Percentiles rank a stretch among this genome's conserved stretches.
These are phyloP conservation scores for Neurospora africana DNA, from an alignment of 495 filamentous ascomycete genomes.

Conservation along the genomic window DNA sequence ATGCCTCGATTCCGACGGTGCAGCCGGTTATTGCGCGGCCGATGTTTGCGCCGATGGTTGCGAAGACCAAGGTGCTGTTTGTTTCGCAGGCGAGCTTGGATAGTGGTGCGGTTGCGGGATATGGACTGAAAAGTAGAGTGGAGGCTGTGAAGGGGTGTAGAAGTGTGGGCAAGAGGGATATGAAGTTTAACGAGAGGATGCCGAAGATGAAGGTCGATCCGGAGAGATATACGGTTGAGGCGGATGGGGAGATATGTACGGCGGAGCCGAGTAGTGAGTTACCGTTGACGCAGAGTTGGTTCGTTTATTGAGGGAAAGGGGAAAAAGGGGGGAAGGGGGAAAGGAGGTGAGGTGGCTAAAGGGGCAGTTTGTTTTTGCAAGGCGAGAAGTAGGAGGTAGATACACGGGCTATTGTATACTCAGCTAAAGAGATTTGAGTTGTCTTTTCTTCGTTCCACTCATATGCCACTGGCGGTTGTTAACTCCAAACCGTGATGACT, in stretches of 20 bases:
- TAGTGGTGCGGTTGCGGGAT: slow-evolving; percentile 51
- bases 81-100: slow-evolving; percentile 66
- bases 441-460: not conserved
- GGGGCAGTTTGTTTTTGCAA: not conserved
- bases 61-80: slow-evolving; percentile 66
- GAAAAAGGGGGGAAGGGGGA: not conserved
- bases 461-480: not conserved
- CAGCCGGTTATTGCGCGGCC: slow-evolving; percentile 78
- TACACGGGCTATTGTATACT: not conserved
- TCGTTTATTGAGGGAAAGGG: slow-evolving; percentile 49
- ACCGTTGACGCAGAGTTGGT: slow-evolving; percentile 75
- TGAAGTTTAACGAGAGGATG: slow-evolving; percentile 86
- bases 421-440: not conserved
- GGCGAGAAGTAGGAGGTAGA: not conserved
- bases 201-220: slow-evolving; percentile 92
- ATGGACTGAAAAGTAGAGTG: slow-evolving; percentile 69
- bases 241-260: slow-evolving; percentile 65
- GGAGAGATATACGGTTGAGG: slow-evolving; percentile 82
- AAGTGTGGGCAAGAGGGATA: slow-evolving; percentile 73
- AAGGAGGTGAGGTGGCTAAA: not conserved
- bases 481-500: not conserved
- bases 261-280: slow-evolving; percentile 63
- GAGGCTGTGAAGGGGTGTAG: slow-evolving; percentile 75
- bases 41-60: slow-evolving; percentile 75
- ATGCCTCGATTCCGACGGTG: slow-evolving; percentile 83